Evolutionary conservation across 768 basidiomycete species (phyloP).

Genomic region (Pisolithus orientalis): DNA sequence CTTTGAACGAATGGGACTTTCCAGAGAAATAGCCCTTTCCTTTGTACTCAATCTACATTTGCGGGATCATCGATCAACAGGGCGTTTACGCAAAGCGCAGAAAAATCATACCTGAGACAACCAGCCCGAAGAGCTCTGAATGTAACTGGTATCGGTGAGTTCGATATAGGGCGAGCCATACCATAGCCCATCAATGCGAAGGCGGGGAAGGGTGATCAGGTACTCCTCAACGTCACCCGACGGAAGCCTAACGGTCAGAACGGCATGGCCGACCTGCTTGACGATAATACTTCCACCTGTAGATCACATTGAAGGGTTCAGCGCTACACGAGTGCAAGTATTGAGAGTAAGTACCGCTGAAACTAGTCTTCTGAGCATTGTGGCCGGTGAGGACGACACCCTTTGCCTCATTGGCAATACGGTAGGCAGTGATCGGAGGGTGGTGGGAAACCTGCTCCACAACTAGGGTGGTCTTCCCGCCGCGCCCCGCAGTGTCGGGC

Average conservation of each 20-base stretch:
- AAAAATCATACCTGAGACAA: conserved; percentile 38
- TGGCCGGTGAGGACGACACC: conserved; percentile 78
- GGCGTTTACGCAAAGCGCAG: background rate
- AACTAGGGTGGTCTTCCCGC: conserved; percentile 76
- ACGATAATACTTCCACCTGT: conserved; percentile 73
- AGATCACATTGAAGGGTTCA: conserved; percentile 1
- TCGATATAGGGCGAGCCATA: conserved; percentile 90
- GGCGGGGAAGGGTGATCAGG: conserved; percentile 85
- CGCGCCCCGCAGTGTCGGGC: conserved; percentile 60
- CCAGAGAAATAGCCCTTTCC: conserved; percentile 95
- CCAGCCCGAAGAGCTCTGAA: conserved; percentile 62
- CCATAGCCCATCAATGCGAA: conserved; percentile 94
- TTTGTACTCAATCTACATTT: conserved; percentile 77
- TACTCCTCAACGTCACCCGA: conserved; percentile 60
- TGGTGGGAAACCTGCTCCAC: conserved; percentile 98
- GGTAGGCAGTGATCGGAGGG: conserved; percentile 81
- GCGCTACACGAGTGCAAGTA: background rate
- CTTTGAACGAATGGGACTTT: conserved; percentile 90
- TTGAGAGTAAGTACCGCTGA: conserved; percentile 50
- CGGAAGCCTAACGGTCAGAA: conserved; percentile 62
- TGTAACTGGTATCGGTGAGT: conserved; percentile 75
- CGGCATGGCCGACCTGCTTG: conserved; percentile 92
- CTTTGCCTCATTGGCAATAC: conserved; percentile 75
- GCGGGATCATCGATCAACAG: conserved; percentile 29
- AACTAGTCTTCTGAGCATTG: conserved; percentile 93